A percentile compares a stretch with the other conserved stretches of the same genome.
Conservation (phyloP, 2,329 filamentous ascomycete genomes). For the Scopulariopsis brevicaulis region DNA sequence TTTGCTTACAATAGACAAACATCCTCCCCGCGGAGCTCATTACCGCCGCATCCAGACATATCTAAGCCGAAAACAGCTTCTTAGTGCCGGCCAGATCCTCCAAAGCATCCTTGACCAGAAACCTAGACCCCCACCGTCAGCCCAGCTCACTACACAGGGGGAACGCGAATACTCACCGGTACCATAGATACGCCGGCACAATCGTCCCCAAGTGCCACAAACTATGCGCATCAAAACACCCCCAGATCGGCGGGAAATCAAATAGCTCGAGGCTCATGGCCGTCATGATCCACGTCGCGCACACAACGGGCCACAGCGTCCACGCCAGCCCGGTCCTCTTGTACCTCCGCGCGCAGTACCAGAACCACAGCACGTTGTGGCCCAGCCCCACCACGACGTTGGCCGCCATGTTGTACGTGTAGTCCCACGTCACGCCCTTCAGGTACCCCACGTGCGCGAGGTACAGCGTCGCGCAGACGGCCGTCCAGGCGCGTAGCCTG, state of each 20-base stretch:
- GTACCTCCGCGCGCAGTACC: conserved; percentile 70
- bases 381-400: conserved; percentile 75
- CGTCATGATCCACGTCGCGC: conserved; percentile 82
- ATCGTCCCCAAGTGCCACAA: conserved; percentile 95
- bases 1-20: not conserved
- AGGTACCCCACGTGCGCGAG: conserved; percentile 70
- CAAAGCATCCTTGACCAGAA: conserved; percentile 73
- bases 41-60: not conserved
- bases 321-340: conserved; percentile 59
- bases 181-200: conserved; percentile 78
- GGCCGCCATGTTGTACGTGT: conserved; percentile 95
- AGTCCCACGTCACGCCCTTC: conserved; percentile 81
- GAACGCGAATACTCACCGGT: conserved; percentile 61
- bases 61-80: conserved; percentile 11
- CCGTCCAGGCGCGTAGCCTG: conserved; percentile 64
- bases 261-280: conserved; percentile 94
- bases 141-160: not conserved
- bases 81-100: conserved; percentile 63
- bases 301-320: conserved; percentile 82
- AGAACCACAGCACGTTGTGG: conserved; percentile 76
- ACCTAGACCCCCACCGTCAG: conserved; percentile 38
- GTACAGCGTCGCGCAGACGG: conserved; percentile 61
- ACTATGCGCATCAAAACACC: conserved; percentile 83
- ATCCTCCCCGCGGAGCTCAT: not conserved
- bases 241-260: conserved; percentile 79